A percentile compares a stretch with the other conserved stretches of the same genome.
phyloP scores from a whole-genome alignment of 768 basidiomycete genomes.

The Pleurotus tuber-regium region DNA sequence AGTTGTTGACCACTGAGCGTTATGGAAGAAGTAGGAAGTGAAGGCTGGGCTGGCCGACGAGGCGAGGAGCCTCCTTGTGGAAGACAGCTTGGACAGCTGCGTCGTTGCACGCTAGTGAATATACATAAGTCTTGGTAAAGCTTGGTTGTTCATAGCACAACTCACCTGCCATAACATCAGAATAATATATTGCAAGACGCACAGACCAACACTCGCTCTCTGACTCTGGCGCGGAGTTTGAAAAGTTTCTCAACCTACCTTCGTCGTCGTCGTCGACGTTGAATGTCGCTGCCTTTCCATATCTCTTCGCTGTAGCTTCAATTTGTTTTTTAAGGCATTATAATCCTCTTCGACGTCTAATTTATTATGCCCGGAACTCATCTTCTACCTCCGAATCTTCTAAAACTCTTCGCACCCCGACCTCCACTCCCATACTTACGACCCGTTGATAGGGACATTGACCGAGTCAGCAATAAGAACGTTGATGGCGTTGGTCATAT shows the following conservation, averaged over 20 bases:
- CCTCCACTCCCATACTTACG: constrained; percentile 86
- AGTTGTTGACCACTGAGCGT: constrained; percentile 44
- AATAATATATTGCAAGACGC: neutral
- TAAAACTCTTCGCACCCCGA: constrained; percentile 94
- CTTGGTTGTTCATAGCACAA: constrained; percentile 1
- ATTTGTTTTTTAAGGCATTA: no score
- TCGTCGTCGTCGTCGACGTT: constrained; percentile 11
- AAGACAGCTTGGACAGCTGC: neutral
- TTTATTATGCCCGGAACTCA: constrained; percentile 67
- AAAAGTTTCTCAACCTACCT: constrained; percentile 13
- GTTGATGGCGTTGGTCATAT: constrained; percentile 77
- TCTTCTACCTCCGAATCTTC: constrained; percentile 90
- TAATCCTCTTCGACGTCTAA: neutral
- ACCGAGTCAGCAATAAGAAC: constrained; percentile 65
- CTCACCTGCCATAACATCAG: neutral
- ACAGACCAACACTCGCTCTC: constrained; percentile 2
- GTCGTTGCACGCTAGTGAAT: neutral
- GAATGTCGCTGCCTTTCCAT: neutral
- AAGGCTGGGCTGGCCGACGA: constrained; percentile 25
- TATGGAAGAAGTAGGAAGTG: constrained; percentile 66
- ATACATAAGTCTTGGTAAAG: neutral
- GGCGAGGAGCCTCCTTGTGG: constrained; percentile 9
- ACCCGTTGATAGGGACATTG: constrained; percentile 81
- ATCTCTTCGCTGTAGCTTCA: no score
- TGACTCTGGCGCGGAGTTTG: constrained; percentile 18